Evolutionary conservation across 2,329 filamentous ascomycete species (phyloP), one percentile per base, ranked within the genome.

Genomic region (Hymenoscyphus albidus): DNA sequence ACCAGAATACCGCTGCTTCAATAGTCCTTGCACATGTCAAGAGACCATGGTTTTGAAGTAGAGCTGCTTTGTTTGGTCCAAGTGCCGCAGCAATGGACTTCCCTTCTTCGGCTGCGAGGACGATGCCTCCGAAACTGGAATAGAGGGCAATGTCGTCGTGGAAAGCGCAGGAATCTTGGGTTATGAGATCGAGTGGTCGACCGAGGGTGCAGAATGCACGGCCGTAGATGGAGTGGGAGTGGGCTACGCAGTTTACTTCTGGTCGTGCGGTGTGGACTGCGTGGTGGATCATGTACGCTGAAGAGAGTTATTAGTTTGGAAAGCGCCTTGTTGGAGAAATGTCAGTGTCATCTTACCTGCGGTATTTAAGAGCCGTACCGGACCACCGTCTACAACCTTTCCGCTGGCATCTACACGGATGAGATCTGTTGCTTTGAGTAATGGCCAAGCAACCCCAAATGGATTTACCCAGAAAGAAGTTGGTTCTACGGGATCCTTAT

Each of bases 381-480:
- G 72, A 0, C 87, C 87, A 2, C 88, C 87, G 10, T 85, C 87
- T 38, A 91, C 82, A 31, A 90, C 81, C 31, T 84, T 77, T 1
- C 88, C 88, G 0, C 81, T 74, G 61, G 85, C 79, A 69, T 88
- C 80, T 1, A 91, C 87, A 14, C 83, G 84, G 62, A 91, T 89
- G n/a, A 91, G 80, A 68, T 91, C 87, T 0, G 84, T 87, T 0
- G 82, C 80, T 64, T 84, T 87, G 55, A 90, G 83, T 2, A 74
- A 64, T 13, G 73, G 72, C 73, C 73, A 76, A 2, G 73, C 72
- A 27, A 76, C 73, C 18, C 73, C 74, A 60, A 76, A 75, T 14
- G 74, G 74, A 51, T 76, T 76, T 4, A 75, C 74, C 74, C 74
- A 75, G 35, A 75, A 75, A 32, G 65, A 68, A 10, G 69, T 70